phyloP scores from a whole-genome alignment of 148 eudicot species.

The Chenopodium berlandieri region DNA sequence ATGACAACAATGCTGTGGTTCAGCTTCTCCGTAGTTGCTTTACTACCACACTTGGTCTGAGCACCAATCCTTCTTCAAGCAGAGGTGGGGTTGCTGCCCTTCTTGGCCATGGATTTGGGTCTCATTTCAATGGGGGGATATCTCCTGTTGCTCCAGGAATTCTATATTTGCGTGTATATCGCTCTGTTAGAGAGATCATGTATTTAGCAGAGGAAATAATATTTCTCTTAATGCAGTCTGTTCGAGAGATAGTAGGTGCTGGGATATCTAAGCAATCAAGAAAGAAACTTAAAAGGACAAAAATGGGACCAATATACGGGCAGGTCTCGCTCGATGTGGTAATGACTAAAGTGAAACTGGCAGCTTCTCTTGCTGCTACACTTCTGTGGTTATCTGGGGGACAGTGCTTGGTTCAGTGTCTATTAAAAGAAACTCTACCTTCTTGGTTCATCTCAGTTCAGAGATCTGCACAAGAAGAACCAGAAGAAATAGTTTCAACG shows the following conservation, averaged over 20 bases:
- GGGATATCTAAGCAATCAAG: conserved; percentile 35
- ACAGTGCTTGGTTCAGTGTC: conserved; percentile 56
- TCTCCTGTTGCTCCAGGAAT: conserved; percentile 91
- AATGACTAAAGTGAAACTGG: conserved; percentile 64
- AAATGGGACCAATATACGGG: conserved; percentile 38
- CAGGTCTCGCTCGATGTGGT: conserved; percentile 56
- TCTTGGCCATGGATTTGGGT: conserved; percentile 85
- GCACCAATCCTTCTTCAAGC: conserved; percentile 37
- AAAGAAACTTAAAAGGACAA: conserved; percentile 40
- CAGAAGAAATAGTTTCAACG: conserved; percentile 41
- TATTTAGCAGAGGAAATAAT: conserved; percentile 71
- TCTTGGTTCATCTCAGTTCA: conserved; percentile 82
- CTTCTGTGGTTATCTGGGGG: conserved; percentile 74
- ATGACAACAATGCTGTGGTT: conserved; percentile 69
- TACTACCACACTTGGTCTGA: conserved; percentile 57
- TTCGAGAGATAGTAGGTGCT: conserved; percentile 46
- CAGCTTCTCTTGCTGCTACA: conserved; percentile 76
- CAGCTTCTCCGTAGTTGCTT: conserved; percentile 84
- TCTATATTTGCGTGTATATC: conserved; percentile 65
- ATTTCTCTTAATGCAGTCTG: conserved; percentile 62
- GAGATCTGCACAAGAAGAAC: conserved; percentile 37
- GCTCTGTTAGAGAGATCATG: conserved; percentile 69
- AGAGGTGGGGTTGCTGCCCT: conserved; percentile 71
- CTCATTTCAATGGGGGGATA: conserved; percentile 66
- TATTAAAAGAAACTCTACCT: conserved; percentile 73